Evolutionary conservation across 2,329 filamentous ascomycete genomes (phyloP).

Genomic region (Penicillium sp.): DNA sequence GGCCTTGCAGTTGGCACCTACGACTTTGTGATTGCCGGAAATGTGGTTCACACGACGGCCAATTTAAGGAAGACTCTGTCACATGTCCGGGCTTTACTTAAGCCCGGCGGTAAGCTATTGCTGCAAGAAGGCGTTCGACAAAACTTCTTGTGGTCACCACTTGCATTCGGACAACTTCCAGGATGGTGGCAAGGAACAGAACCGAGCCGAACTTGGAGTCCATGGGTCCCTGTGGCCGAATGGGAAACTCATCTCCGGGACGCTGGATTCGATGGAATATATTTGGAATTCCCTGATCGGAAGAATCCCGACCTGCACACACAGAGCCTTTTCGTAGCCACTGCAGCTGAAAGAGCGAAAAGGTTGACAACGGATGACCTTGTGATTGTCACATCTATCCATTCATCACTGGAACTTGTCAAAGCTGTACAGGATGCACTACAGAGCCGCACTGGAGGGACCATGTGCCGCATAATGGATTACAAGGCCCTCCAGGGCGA

Average conservation of each 20-base stretch:
- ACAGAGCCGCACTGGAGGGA: not conserved
- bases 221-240: constrained; percentile 3
- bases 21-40: constrained; percentile 33
- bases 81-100: constrained; percentile 25
- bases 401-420: constrained; percentile 1
- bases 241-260: constrained; percentile 24
- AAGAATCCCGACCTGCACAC: constrained; percentile 16
- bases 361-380: not conserved
- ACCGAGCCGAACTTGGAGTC: constrained; percentile 17
- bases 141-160: constrained; percentile 16
- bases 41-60: constrained; percentile 32
- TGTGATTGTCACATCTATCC: constrained; percentile 4
- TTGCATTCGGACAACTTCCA: constrained; percentile 32
- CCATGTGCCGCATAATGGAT: not conserved
- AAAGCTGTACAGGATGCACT: not conserved
- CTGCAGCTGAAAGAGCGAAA: constrained; percentile 9
- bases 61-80: constrained; percentile 21
- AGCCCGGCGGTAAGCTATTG: constrained; percentile 45
- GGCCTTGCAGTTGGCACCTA: constrained; percentile 26
- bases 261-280: constrained; percentile 23
- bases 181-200: constrained; percentile 38
- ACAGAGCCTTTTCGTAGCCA: constrained; percentile 19
- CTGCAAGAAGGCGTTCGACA: constrained; percentile 37
- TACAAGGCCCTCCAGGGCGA: not conserved
- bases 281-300: constrained; percentile 15